Percentiles rank a stretch among this genome's conserved stretches.
Evolutionary conservation across 805 yeast species (phyloP).

Genomic region (Saccharomycopsis malanga): DNA sequence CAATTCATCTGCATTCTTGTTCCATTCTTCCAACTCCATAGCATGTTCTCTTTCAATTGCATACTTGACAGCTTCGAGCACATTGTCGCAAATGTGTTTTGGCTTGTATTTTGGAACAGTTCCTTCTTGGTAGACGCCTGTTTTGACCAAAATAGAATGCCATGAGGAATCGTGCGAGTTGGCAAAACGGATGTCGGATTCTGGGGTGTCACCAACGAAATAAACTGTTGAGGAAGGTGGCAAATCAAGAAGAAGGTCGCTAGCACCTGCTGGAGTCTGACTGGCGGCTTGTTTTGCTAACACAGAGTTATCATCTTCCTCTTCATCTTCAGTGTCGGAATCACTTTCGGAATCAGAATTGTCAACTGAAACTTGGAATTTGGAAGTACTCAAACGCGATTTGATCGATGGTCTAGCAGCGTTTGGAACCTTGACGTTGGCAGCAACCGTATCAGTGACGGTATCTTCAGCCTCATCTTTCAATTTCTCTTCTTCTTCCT

Average conservation of each 20-base stretch:
- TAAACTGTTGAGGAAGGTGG: conserved; percentile 84
- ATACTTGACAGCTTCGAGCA: conserved; percentile 73
- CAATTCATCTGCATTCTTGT: conserved; percentile 27
- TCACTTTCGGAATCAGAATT: conserved; percentile 27
- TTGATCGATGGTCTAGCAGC: conserved; percentile 16
- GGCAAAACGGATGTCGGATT: conserved; percentile 81
- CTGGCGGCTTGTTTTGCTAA: conserved; percentile 7
- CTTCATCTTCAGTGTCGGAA: conserved; percentile 30
- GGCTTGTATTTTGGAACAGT: conserved; percentile 75
- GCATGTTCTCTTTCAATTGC: conserved; percentile 78
- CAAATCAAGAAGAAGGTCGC: conserved; percentile 33
- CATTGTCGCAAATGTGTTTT: conserved; percentile 64
- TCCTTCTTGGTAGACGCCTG: conserved; percentile 81
- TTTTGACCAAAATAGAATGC: conserved; percentile 78
- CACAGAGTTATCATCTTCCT: conserved; percentile 22
- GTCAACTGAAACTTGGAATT: conserved; percentile 24
- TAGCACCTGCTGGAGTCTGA: conserved; percentile 1
- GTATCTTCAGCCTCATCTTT: conserved; percentile 24
- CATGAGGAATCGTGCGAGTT: conserved; percentile 79
- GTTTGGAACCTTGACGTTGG: background rate
- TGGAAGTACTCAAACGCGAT: conserved; percentile 17
- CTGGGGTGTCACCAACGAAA: conserved; percentile 88
- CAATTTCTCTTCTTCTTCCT: conserved; percentile 34
- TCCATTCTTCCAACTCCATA: conserved; percentile 70
- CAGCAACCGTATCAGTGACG: conserved; percentile 4